A percentile compares a stretch with the other conserved stretches of the same genome.
Conservation (phyloP, 1,284 basidiomycete genomes). For the Pseudomicrostroma phylloplanum region DNA sequence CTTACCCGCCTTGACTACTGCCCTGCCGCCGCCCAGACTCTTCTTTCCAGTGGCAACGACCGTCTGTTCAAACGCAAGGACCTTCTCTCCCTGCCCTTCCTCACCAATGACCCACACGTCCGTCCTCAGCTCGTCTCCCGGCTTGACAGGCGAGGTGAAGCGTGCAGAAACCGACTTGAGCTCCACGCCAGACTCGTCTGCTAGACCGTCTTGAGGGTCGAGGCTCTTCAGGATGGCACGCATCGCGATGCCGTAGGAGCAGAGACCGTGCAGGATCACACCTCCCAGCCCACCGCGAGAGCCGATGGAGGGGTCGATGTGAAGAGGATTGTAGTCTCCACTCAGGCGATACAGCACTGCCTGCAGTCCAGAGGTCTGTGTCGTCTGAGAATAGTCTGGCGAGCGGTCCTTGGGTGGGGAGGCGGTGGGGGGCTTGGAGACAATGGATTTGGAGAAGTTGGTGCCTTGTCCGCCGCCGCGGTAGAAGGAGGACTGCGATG, state of each 20-base stretch:
- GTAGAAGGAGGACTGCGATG: slow-evolving; percentile 29
- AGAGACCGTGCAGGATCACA: slow-evolving; percentile 43
- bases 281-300: slow-evolving; percentile 33
- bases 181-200: slow-evolving; percentile 6
- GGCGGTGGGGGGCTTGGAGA: slow-evolving; percentile 19
- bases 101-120: slow-evolving; percentile 36
- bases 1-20: neutral
- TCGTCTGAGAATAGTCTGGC: slow-evolving; percentile 25
- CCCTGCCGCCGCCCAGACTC: neutral
- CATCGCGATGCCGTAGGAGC: slow-evolving; percentile 32
- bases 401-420: slow-evolving; percentile 16
- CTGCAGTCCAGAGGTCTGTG: slow-evolving; percentile 27
- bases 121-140: slow-evolving; percentile 37
- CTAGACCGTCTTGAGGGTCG: slow-evolving; percentile 27
- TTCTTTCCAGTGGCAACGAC: slow-evolving; percentile 11
- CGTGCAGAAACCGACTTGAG: slow-evolving; percentile 27
- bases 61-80: slow-evolving; percentile 9
- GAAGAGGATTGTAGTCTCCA: slow-evolving; percentile 45
- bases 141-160: slow-evolving; percentile 40
- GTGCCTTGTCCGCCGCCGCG: slow-evolving; percentile 40
- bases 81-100: slow-evolving; percentile 8
- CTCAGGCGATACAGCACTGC: slow-evolving; percentile 46
- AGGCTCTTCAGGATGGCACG: slow-evolving; percentile 35
- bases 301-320: slow-evolving; percentile 38
- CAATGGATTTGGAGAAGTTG: slow-evolving; percentile 25